phyloP scores from a whole-genome alignment of 106 monocot species.

The Dioscorea dumetorum region DNA sequence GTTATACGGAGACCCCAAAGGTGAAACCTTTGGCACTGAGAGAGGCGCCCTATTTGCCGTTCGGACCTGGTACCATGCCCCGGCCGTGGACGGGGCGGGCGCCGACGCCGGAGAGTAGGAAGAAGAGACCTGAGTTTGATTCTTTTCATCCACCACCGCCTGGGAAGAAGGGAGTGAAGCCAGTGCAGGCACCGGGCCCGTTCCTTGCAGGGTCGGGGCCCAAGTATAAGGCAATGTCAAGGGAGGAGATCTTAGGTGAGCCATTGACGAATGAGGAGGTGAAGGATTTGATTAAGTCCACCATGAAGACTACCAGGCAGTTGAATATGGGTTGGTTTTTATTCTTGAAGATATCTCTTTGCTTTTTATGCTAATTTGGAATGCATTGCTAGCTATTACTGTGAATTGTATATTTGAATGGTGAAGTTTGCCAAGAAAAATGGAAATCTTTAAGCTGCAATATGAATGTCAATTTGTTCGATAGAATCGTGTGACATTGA shows the following conservation, averaged over 20 bases:
- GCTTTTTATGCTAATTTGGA: too few species aligned
- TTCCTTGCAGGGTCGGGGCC: slow-evolving; percentile 66
- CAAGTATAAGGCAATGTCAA: slow-evolving; percentile 35
- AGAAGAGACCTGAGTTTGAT: slow-evolving; percentile 86
- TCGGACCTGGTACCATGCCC: slow-evolving; percentile 74
- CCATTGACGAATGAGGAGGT: slow-evolving; percentile 68
- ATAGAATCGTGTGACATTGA: too few species aligned
- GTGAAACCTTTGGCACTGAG: slow-evolving; percentile 77
- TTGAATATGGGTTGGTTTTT: slow-evolving; percentile 73
- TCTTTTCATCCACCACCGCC: slow-evolving; percentile 75
- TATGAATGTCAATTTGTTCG: too few species aligned
- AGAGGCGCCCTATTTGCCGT: slow-evolving; percentile 79
- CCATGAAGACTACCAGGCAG: slow-evolving; percentile 65
- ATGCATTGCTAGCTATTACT: too few species aligned
- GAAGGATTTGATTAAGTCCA: slow-evolving; percentile 53
- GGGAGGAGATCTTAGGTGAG: slow-evolving; percentile 87
- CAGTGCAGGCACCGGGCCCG: slow-evolving; percentile 84
- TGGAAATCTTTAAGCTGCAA: too few species aligned
- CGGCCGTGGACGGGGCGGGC: slow-evolving; percentile 87
- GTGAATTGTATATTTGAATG: too few species aligned
- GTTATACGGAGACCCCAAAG: slow-evolving; percentile 96
- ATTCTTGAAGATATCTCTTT: too few species aligned
- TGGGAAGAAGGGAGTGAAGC: slow-evolving; percentile 96
- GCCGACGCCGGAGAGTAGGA: slow-evolving; percentile 73
- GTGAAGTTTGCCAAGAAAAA: too few species aligned